These are phyloP conservation scores for Dothidotthia symphoricarpi DNA, from an alignment of 2,329 filamentous ascomycete genomes.

Conservation along the genomic window DNA sequence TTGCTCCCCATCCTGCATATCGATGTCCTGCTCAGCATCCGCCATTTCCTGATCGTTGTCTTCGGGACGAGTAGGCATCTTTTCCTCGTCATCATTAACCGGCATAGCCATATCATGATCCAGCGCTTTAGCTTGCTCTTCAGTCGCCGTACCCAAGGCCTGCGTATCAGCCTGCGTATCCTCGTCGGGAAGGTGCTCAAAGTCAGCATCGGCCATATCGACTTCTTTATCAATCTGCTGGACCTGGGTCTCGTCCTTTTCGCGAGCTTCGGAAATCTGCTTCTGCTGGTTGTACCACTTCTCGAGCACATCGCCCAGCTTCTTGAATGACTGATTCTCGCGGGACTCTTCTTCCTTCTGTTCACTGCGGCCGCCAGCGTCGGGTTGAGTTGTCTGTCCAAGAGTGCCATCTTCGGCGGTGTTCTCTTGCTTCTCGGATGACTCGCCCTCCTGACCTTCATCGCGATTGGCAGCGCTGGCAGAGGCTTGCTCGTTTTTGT, in stretches of 20 bases:
- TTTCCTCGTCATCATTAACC: conserved; percentile 52
- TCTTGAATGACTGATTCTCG: conserved; percentile 77
- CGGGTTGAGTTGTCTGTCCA: conserved; percentile 35
- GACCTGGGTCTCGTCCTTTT: conserved; percentile 54
- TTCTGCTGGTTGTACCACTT: conserved; percentile 87
- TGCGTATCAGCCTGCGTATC: conserved; percentile 81
- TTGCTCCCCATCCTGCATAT: conserved; percentile 45
- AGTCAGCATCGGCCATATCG: conserved; percentile 78
- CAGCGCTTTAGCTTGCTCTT: conserved; percentile 81
- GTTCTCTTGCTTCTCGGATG: conserved; percentile 61
- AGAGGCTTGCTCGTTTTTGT: conserved; percentile 60
- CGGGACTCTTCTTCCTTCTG: conserved; percentile 41
- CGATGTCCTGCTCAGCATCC: conserved; percentile 36
- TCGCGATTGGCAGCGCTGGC: conserved; percentile 60
- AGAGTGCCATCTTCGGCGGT: conserved; percentile 62
- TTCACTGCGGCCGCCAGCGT: conserved; percentile 40
- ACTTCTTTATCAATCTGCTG: conserved; percentile 54
- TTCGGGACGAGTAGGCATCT: conserved; percentile 34
- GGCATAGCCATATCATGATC: conserved; percentile 89
- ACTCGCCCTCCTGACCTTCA: conserved; percentile 64
- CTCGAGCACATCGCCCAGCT: conserved; percentile 88
- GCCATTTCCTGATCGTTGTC: conserved; percentile 30
- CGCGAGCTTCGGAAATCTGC: conserved; percentile 61
- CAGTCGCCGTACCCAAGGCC: conserved; percentile 81
- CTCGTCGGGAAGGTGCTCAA: conserved; percentile 88